Conservation (phyloP, 257 asterid species). For the Lantana camara region DNA sequence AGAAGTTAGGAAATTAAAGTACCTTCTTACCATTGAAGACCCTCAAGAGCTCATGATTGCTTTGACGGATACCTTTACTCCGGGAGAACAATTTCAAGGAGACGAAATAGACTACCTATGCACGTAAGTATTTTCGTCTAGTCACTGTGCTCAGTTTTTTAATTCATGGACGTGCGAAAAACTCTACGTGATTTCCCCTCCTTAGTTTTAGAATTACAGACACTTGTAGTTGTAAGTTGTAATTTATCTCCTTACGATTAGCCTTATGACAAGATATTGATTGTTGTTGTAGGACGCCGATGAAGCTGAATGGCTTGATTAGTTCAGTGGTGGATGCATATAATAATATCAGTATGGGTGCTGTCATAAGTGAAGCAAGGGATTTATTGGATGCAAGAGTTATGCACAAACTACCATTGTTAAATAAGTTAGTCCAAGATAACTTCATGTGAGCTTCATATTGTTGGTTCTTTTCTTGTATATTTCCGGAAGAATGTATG, state of each 20-base stretch:
- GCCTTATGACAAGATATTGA: not conserved
- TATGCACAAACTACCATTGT: constrained; percentile 63
- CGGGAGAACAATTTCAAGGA: constrained; percentile 88
- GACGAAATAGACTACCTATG: constrained; percentile 67
- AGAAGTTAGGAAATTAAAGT: constrained; percentile 87
- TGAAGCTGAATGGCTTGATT: constrained; percentile 66
- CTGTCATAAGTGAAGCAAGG: constrained; percentile 74
- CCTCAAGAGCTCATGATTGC: constrained; percentile 79
- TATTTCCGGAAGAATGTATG: too few species aligned
- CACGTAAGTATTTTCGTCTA: constrained; percentile 56
- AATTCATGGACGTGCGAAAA: not conserved
- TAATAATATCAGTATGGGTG: constrained; percentile 75
- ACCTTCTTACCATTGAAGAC: constrained; percentile 77
- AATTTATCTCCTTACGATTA: not conserved
- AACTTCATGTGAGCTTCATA: constrained; percentile 75
- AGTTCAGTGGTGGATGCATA: constrained; percentile 73
- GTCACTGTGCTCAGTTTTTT: not conserved
- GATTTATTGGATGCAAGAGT: constrained; percentile 81
- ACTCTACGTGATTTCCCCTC: not conserved
- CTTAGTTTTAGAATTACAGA: too few species aligned
- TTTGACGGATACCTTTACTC: constrained; percentile 83
- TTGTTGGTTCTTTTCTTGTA: too few species aligned
- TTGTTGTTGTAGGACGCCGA: constrained; percentile 69
- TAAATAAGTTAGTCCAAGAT: constrained; percentile 67
- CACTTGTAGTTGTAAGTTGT: too few species aligned